Conservation (phyloP, 768 basidiomycete species). For the Botryobasidium botryosum region DNA sequence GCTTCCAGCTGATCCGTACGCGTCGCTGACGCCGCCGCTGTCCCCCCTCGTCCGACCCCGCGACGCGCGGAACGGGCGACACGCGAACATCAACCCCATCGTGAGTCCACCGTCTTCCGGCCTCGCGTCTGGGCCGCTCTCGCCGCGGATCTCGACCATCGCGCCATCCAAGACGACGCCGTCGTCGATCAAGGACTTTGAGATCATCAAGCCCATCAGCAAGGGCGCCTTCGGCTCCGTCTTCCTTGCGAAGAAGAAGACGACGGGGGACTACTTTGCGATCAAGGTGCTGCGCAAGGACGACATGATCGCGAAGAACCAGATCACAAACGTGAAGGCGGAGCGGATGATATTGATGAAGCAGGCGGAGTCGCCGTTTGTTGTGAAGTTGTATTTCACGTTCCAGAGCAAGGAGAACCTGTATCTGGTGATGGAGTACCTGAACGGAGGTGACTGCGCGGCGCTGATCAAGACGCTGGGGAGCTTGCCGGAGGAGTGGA, state of each 20-base stretch:
- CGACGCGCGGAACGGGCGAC: constrained; percentile 29
- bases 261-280: constrained; percentile 95
- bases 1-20: constrained; percentile 32
- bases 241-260: constrained; percentile 95
- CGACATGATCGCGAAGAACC: constrained; percentile 99
- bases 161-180: constrained; percentile 64
- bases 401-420: constrained; percentile 99
- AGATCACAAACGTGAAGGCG: constrained; percentile 99
- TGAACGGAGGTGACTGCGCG: constrained; percentile 96
- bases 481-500: constrained; percentile 89
- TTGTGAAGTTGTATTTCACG: constrained; percentile 94
- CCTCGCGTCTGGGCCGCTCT: constrained; percentile 38
- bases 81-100: constrained; percentile 51
- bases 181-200: constrained; percentile 96
- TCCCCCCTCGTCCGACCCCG: constrained; percentile 43
- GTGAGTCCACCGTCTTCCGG: constrained; percentile 29
- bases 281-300: constrained; percentile 99
- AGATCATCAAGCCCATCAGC: constrained; percentile 97
- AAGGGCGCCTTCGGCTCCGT: constrained; percentile 98
- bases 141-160: constrained; percentile 69
- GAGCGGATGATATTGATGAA: constrained; percentile 99
- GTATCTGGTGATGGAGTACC: constrained; percentile 98
- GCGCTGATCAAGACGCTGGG: constrained; percentile 94
- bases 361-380: constrained; percentile 95
- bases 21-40: constrained; percentile 56